phyloP scores from a whole-genome alignment of 2,329 filamentous ascomycete genomes.

The Phaeosphaeriaceae sp. region DNA sequence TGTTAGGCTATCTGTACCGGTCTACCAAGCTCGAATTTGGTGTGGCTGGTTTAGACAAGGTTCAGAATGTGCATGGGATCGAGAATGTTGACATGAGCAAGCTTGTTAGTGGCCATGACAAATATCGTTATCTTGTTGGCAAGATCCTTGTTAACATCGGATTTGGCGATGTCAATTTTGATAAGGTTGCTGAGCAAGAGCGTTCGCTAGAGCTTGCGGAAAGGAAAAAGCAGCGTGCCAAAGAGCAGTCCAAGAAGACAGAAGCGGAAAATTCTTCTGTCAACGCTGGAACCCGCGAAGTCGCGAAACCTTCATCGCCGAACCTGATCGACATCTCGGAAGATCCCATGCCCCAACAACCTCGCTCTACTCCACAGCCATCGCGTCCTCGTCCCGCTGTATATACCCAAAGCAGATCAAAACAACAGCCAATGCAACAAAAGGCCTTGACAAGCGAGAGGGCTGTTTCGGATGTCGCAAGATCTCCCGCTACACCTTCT shows the following conservation, averaged over 20 bases:
- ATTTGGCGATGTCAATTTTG: slow-evolving; percentile 58
- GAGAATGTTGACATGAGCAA: slow-evolving; percentile 61
- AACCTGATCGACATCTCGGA: slow-evolving; percentile 6
- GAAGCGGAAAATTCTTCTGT: slow-evolving; percentile 17
- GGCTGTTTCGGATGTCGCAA: background rate
- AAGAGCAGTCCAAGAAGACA: slow-evolving; percentile 26
- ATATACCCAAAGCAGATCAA: slow-evolving; percentile 2
- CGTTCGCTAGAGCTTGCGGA: slow-evolving; percentile 37
- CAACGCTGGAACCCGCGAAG: background rate
- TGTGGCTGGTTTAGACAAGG: slow-evolving; percentile 79
- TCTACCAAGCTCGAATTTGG: slow-evolving; percentile 82
- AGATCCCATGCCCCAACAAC: background rate
- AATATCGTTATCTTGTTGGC: slow-evolving; percentile 58
- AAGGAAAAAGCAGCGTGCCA: slow-evolving; percentile 45
- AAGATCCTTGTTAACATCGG: slow-evolving; percentile 57
- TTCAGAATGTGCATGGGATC: slow-evolving; percentile 71
- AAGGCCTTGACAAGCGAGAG: background rate
- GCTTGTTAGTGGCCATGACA: slow-evolving; percentile 58
- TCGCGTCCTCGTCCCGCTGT: background rate
- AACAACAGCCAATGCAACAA: slow-evolving; percentile 7
- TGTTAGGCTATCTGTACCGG: slow-evolving; percentile 85
- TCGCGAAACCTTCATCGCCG: background rate
- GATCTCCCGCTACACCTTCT: background rate
- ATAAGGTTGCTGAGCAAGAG: slow-evolving; percentile 54
- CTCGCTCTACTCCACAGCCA: background rate